Evolutionary conservation across 495 filamentous ascomycete genomes (phyloP), one percentile per base, ranked within the genome.

Genomic region (Aspergillus avenaceus): DNA sequence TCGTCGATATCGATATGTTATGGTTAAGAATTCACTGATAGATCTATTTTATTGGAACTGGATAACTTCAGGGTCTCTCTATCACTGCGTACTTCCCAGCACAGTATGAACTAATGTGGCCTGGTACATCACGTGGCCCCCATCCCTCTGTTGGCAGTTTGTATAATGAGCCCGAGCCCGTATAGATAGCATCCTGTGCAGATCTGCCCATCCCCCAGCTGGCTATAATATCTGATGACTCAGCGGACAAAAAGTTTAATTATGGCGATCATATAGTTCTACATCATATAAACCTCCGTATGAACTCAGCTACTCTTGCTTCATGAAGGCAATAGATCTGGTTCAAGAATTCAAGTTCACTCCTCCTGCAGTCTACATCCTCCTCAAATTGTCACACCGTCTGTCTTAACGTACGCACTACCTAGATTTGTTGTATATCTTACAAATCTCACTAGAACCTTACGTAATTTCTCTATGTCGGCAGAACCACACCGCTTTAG

Each of bases 81-180:
- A n/a, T 9, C 23, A 11, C 32, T 41, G 63, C 63, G 63, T 59
- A 63, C 26, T 61, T 59, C 58, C 56, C 56, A 63, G 60, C 49
- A 63, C 58, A 50, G 50, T 27, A 42, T 40, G 45, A 43, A 53
- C 50, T 24, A 28, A 49, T 56, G 8, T 12, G 52, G 56, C 26
- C 29, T 62, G 52, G 63, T 42, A 44, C 25, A 41, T 63, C 63
- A 63, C 63, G 63, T 66, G 63, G 46, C 26, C 24, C 52, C 37
- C 23, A 45, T 53, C 48, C n/a, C n/a, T n/a, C n/a, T n/a, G n/a
- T n/a, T 36, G 45, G 38, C 45, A 36, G 54, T 50, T 43, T 22
- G n/a, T n/a, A n/a, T n/a, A n/a, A n/a, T n/a, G n/a, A n/a, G n/a
- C n/a, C n/a, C n/a, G n/a, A n/a, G n/a, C n/a, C n/a, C n/a, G n/a